Evolutionary conservation across 768 basidiomycete species (phyloP), one percentile per base, ranked within the genome.

Genomic region (Agrocybe praecox): DNA sequence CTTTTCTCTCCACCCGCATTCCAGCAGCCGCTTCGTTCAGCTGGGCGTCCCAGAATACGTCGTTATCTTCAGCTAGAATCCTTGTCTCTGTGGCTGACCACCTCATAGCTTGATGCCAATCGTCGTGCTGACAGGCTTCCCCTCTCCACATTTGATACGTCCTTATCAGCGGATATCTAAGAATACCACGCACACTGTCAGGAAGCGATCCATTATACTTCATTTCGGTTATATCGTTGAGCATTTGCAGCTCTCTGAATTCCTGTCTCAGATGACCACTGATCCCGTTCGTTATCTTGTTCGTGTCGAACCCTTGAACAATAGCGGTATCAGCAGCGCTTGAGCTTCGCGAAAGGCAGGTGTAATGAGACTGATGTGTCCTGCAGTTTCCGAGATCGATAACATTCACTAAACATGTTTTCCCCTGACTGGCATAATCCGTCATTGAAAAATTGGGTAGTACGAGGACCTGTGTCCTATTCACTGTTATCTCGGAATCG

Each of bases 371-470:
- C 24, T 54, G 52, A 57, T 60, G 58, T 17, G n/a, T 50, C n/a
- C 53, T 52, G 34, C 61, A 60, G 33, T 63, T 53, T 18, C 52
- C 49, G 1, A 70, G 49, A 52, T 72, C 63, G 8, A 68, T 68
- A 49, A 63, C 52, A 61, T 74, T 74, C n/a, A 55, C 46, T 10
- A 12, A 23, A 26, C 70, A 36, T 0, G 69, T 70, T 52, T 62
- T 69, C 0, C 68, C 65, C 48, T 70, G 68, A 17, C 62, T 62
- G 9, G 62, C 58, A 62, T 66, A 70, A 56, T 71, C 71, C 11
- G 67, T 71, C 66, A 71, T 72, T 19, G 64, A 52, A 66, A 73
- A 73, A 53, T 72, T 70, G 12, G 64, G 63, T 11, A 71, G 47
- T 4, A 72, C 58, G 11, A 50, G 21, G 1, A 71, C 68, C 57